Evolutionary conservation across 1,284 basidiomycete species (phyloP), one percentile per base, ranked within the genome.

Genomic region (Tilletia walkeri): DNA sequence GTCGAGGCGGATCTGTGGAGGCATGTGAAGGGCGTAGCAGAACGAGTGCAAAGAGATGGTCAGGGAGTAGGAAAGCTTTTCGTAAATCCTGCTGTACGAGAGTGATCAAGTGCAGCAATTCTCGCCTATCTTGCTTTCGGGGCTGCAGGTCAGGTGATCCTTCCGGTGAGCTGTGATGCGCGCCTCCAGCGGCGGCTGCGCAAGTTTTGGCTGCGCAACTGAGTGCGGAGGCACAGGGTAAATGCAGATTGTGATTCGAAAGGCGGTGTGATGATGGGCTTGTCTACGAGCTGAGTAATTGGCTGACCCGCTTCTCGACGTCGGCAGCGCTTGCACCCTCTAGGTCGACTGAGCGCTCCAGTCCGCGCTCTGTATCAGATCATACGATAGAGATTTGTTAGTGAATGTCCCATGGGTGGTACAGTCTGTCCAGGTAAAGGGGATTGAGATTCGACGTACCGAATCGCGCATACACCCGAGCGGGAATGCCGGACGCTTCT

Each of bases 381-480:
- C 45, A 66, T 2, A 7, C 18, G 24, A 30, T 30, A 30, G 24
- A 30, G 24, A 30, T 30, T 30, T 30, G 24, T 30, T 30, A 30
- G 54, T 20, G n/a, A 24, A 34, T 30, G 24, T 30, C 24, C 24
- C 24, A 30, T 30, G 54, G n/a, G 54, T 2, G 54, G 18, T 48
- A 3, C n/a, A 24, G 53, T 56, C 20, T 34, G 1, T 7, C 5
- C 12, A 59, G 4, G 39, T 24, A 16, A 1, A 38, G 6, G 6
- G 53, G 38, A 14, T 36, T 18, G 10, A 41, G 9, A 38, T 14
- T 14, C 34, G 7, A 82, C 82, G 16, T 75, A 83, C 82, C 82
- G 65, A 83, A 80, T 53, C 82, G 73, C 14, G 82, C 76, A 73
- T 82, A 82, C 53, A 79, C 70, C 16, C 80, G 76, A 3, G 82